Evolutionary conservation across 345 rosid genomes (phyloP).

Genomic region (Orychophragmus violaceus): DNA sequence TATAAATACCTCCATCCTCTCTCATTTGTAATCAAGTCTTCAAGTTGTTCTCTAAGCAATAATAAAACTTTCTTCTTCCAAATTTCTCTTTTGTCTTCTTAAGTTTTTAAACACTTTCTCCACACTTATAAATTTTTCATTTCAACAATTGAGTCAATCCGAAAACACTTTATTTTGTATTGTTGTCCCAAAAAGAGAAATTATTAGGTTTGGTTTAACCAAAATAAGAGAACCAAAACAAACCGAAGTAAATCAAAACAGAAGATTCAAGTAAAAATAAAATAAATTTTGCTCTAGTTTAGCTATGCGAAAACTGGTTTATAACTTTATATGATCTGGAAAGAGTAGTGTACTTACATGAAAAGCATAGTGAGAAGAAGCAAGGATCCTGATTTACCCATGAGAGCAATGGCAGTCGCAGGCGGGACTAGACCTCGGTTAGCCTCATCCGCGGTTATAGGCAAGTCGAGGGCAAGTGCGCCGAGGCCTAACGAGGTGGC

Average conservation of each 20-base stretch:
- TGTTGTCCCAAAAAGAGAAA: not conserved
- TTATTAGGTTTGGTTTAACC: not conserved
- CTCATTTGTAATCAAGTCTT: too few relatives aligned
- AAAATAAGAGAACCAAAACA: not conserved
- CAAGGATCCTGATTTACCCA: constrained; percentile 90
- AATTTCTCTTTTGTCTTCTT: too few relatives aligned
- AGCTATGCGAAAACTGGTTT: not conserved
- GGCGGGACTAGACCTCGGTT: constrained; percentile 81
- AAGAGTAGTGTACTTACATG: constrained; percentile 49
- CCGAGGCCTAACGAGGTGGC: constrained; percentile 95
- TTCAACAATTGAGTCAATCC: not conserved
- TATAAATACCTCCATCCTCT: too few relatives aligned
- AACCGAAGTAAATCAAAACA: not conserved
- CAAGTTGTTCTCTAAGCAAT: too few relatives aligned
- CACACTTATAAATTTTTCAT: too few relatives aligned
- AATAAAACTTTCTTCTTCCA: too few relatives aligned
- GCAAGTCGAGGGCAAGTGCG: constrained; percentile 88
- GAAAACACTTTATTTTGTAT: not conserved
- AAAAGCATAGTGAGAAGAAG: constrained; percentile 93
- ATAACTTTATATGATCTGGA: not conserved
- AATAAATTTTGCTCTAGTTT: not conserved
- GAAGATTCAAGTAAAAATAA: not conserved
- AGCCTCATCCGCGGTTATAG: constrained; percentile 64
- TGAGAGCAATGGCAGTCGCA: constrained; percentile 88
- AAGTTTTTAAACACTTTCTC: too few relatives aligned